Evolutionary conservation across 2,329 filamentous ascomycete species (phyloP).

Genomic region (Microdochium paspali): DNA sequence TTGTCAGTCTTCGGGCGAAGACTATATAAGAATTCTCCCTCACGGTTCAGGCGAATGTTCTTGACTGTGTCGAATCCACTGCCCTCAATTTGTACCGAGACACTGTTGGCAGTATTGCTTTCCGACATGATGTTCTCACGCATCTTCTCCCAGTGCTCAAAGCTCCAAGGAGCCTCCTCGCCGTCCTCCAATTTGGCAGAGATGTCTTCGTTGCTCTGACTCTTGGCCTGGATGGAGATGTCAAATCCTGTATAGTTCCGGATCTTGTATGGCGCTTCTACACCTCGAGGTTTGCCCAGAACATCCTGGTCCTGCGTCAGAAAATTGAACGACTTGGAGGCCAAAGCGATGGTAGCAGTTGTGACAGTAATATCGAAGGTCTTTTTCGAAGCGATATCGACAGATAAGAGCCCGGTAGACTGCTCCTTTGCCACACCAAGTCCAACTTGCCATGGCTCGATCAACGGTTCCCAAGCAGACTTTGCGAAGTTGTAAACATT

Average conservation of each 20-base stretch:
- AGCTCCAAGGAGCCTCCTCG: conserved; percentile 88
- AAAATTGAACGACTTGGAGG: conserved; percentile 88
- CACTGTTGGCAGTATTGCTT: conserved; percentile 61
- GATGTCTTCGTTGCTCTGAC: conserved; percentile 54
- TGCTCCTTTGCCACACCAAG: conserved; percentile 77
- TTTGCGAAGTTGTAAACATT: conserved; percentile 99
- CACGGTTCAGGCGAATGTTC: conserved; percentile 83
- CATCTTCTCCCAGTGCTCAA: conserved; percentile 94
- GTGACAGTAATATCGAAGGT: conserved; percentile 88
- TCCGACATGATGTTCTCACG: conserved; percentile 86
- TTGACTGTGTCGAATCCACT: conserved; percentile 89
- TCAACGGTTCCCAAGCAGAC: conserved; percentile 91
- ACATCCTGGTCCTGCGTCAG: conserved; percentile 83
- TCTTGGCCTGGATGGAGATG: conserved; percentile 73
- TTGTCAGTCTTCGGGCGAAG: conserved; percentile 80
- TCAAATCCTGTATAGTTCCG: conserved; percentile 95
- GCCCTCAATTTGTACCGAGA: conserved; percentile 78
- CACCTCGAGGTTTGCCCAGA: conserved; percentile 81
- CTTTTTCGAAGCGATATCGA: conserved; percentile 84
- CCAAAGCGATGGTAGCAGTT: conserved; percentile 84
- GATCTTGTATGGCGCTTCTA: conserved; percentile 86
- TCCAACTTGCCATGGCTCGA: conserved; percentile 95
- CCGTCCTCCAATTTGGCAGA: conserved; percentile 76
- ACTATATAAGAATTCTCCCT: conserved; percentile 86
- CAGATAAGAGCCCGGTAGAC: conserved; percentile 63